These are phyloP conservation scores for Collybiopsis confluens DNA, from an alignment of 768 basidiomycete species.

Conservation along the genomic window DNA sequence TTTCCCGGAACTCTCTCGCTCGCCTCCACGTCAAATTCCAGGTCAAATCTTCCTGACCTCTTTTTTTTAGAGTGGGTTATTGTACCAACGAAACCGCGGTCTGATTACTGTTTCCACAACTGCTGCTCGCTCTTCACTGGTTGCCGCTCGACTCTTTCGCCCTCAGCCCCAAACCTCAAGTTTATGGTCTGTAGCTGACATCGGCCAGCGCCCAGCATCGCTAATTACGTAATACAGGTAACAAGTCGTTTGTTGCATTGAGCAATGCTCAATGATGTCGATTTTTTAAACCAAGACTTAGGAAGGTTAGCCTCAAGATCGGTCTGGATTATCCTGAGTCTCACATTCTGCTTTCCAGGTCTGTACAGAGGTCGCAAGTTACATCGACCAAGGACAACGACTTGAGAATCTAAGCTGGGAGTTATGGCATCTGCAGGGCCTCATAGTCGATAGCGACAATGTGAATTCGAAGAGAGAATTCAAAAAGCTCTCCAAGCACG, in stretches of 20 bases:
- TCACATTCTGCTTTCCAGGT: slow-evolving; percentile 42
- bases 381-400: slow-evolving; percentile 85
- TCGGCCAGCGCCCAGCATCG: slow-evolving; percentile 8
- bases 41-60: no score
- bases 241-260: slow-evolving; percentile 94
- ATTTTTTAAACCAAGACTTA: slow-evolving; percentile 86
- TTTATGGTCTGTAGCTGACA: slow-evolving; percentile 53
- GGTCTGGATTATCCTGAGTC: slow-evolving; percentile 5
- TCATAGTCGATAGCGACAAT: slow-evolving; percentile 89
- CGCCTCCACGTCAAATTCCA: no score
- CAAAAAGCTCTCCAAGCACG: slow-evolving; percentile 80
- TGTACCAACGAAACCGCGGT: no score
- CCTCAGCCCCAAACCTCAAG: slow-evolving; percentile 82
- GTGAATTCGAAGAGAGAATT: slow-evolving; percentile 87
- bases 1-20: no score
- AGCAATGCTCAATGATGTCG: slow-evolving; percentile 82
- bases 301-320: slow-evolving; percentile 51
- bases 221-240: slow-evolving; percentile 40
- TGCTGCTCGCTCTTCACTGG: no score
- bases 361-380: slow-evolving; percentile 87
- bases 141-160: no score
- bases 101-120: no score
- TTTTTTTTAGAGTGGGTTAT: no score
- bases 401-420: slow-evolving; percentile 93
- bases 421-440: slow-evolving; percentile 87